These are phyloP conservation scores for Alternaria alternata DNA, from an alignment of 2,329 filamentous ascomycete genomes.

Conservation along the genomic window DNA sequence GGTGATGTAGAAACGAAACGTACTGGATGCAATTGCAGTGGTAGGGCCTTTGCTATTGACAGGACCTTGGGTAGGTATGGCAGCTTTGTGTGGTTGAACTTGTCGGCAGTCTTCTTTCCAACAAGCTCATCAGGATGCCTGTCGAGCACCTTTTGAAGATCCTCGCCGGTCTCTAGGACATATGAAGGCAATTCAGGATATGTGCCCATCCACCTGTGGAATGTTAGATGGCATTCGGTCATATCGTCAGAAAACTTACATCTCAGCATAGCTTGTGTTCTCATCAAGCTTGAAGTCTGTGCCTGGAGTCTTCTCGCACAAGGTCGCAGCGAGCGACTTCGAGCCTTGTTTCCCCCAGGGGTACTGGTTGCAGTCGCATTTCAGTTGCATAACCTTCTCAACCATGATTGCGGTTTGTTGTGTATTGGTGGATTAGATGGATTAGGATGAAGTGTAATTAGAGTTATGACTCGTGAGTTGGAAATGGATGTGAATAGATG, in stretches of 20 bases:
- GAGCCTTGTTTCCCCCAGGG: constrained; percentile 75
- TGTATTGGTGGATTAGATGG: background rate
- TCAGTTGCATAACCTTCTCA: constrained; percentile 62
- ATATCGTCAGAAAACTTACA: constrained; percentile 41
- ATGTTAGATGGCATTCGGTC: constrained; percentile 12
- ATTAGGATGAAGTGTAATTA: background rate
- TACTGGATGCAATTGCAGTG: constrained; percentile 74
- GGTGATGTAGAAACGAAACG: constrained; percentile 4
- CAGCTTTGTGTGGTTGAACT: constrained; percentile 69
- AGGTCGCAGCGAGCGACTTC: constrained; percentile 69
- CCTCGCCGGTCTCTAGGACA: constrained; percentile 68
- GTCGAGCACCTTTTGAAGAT: constrained; percentile 70
- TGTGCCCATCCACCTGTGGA: constrained; percentile 72
- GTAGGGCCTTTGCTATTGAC: constrained; percentile 77
- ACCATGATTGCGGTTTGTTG: constrained; percentile 50
- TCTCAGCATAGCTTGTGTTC: constrained; percentile 69
- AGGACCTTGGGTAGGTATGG: constrained; percentile 80
- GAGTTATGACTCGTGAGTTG: background rate
- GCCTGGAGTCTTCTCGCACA: constrained; percentile 71
- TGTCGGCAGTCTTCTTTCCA: constrained; percentile 67
- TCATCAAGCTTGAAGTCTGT: constrained; percentile 71
- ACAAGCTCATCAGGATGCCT: constrained; percentile 68
- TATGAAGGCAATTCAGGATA: constrained; percentile 75
- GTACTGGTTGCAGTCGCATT: constrained; percentile 68
- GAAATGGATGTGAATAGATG: background rate